phyloP scores from a whole-genome alignment of 1,284 basidiomycete species.

The Salmacisia buchloeana region DNA sequence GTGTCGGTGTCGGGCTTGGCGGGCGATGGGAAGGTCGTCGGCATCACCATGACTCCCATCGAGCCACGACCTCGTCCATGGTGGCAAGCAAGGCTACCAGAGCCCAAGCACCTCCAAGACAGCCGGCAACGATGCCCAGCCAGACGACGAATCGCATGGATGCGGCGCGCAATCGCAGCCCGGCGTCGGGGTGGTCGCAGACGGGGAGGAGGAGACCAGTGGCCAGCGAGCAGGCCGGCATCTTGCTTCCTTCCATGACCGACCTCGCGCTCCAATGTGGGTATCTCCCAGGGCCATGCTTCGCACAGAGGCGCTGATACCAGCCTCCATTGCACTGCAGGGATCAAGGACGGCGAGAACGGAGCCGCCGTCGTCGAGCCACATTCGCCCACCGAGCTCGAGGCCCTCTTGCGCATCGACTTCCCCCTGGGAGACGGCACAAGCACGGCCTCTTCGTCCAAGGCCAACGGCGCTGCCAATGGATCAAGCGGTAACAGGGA shows the following conservation, averaged over 20 bases:
- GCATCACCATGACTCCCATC: neutral
- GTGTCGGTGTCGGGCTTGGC: too few species aligned
- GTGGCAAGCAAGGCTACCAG: too few species aligned
- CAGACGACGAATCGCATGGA: too few species aligned
- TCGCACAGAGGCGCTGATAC: too few species aligned
- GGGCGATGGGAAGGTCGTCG: neutral
- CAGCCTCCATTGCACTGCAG: too few species aligned
- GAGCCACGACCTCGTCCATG: neutral
- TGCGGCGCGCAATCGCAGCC: too few species aligned
- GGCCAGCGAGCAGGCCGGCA: neutral
- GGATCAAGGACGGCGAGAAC: neutral
- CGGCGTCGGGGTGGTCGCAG: too few species aligned
- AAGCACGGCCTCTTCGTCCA: neutral
- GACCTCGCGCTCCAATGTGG: neutral
- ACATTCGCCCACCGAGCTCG: neutral
- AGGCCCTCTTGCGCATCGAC: neutral
- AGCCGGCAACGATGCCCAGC: too few species aligned
- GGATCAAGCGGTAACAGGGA: neutral
- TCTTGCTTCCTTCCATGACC: neutral
- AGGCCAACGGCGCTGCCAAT: neutral
- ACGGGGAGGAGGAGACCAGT: too few species aligned
- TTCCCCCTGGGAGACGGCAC: neutral
- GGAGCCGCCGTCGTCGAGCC: neutral
- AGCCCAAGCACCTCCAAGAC: too few species aligned
- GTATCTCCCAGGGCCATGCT: too few species aligned